Conservation (phyloP, 2,329 filamentous ascomycete species). For the Xylariaceae sp. region DNA sequence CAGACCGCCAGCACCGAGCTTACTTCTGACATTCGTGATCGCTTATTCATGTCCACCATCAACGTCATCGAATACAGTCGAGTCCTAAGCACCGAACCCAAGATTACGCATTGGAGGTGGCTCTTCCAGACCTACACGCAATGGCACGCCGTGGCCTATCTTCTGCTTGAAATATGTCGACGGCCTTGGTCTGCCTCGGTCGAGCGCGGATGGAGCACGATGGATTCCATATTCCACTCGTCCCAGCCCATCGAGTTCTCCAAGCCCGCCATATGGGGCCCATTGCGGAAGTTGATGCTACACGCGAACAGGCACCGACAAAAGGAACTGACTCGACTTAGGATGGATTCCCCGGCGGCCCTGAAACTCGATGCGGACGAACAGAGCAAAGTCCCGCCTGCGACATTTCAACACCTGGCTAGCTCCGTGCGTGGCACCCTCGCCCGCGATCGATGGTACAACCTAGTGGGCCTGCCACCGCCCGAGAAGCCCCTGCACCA, state of each 20-base stretch:
- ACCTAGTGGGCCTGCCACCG: constrained; percentile 38
- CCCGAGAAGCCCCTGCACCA: constrained; percentile 19
- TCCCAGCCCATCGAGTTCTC: constrained; percentile 40
- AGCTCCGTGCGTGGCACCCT: constrained; percentile 43
- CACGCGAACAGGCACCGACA: constrained; percentile 50
- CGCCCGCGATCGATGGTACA: constrained; percentile 50
- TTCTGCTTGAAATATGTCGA: constrained; percentile 48
- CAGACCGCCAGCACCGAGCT: constrained; percentile 34
- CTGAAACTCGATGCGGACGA: constrained; percentile 47
- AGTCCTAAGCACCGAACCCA: constrained; percentile 47
- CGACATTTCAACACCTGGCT: constrained; percentile 46
- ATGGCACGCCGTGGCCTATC: constrained; percentile 56
- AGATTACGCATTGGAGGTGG: constrained; percentile 52
- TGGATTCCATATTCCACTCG: constrained; percentile 37
- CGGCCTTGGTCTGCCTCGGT: constrained; percentile 47
- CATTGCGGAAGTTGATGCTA: constrained; percentile 50
- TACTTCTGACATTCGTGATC: constrained; percentile 37
- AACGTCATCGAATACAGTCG: constrained; percentile 55
- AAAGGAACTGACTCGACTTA: constrained; percentile 47
- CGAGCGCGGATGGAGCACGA: constrained; percentile 47
- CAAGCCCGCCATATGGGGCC: constrained; percentile 49
- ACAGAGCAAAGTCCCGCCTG: constrained; percentile 39
- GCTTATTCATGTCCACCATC: constrained; percentile 47
- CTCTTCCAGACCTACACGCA: constrained; percentile 57
- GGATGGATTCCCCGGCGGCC: constrained; percentile 45